A percentile compares a stretch with the other conserved stretches of the same genome.
Evolutionary conservation across 345 rosid genomes (phyloP).

Genomic region (Turritis glabra): DNA sequence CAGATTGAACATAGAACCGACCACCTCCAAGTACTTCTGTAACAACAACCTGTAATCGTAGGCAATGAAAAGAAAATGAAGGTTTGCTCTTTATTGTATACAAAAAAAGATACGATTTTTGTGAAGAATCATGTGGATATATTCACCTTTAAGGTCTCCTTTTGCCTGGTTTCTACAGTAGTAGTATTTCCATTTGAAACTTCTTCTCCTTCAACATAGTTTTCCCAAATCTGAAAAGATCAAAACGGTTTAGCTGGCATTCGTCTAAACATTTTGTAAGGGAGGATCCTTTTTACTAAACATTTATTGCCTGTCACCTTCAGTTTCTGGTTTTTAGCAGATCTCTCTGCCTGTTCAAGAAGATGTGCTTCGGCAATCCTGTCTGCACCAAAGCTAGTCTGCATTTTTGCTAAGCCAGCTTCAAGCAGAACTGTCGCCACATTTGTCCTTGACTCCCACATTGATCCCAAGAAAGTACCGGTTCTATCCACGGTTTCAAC

Average conservation of each 20-base stretch:
- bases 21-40: slow-evolving; percentile 96
- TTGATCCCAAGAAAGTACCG: slow-evolving; percentile 91
- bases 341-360: slow-evolving; percentile 87
- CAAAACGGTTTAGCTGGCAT: neutral
- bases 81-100: neutral
- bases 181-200: slow-evolving; percentile 59
- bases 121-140: slow-evolving; percentile 4
- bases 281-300: neutral
- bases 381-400: slow-evolving; percentile 82
- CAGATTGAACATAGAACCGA: slow-evolving; percentile 79
- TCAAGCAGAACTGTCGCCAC: slow-evolving; percentile 77
- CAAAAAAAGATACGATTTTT: neutral
- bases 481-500: slow-evolving; percentile 95
- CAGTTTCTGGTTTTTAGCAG: slow-evolving; percentile 85
- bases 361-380: slow-evolving; percentile 77
- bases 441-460: slow-evolving; percentile 88
- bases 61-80: neutral
- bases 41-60: slow-evolving; percentile 66
- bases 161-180: slow-evolving; percentile 74
- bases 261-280: neutral
- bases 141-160: slow-evolving; percentile 81
- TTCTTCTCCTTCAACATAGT: slow-evolving; percentile 96
- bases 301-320: slow-evolving; percentile 51
- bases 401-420: slow-evolving; percentile 93
- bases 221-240: slow-evolving; percentile 84